Percentiles rank a stretch among this genome's conserved stretches.
Evolutionary conservation across 129 eudicot species (phyloP).

Genomic region (Lactuca saligna): DNA sequence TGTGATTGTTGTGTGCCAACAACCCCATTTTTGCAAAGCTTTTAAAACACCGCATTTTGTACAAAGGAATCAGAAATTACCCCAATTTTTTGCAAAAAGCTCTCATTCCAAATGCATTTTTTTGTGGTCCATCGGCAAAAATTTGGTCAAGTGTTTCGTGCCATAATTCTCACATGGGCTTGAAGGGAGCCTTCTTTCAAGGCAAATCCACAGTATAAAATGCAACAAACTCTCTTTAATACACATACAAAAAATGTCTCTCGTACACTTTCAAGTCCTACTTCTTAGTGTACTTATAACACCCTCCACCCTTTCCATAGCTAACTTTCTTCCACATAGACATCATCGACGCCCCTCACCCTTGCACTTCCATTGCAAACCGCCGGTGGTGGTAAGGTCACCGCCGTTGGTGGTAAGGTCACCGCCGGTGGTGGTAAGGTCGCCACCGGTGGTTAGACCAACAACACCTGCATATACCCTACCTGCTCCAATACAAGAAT

Average conservation of each 20-base stretch:
- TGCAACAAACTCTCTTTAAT: constrained; percentile 24
- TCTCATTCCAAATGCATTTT: constrained; percentile 30
- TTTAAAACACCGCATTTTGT: too few species aligned
- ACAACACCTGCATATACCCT: neutral
- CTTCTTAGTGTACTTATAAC: constrained; percentile 31
- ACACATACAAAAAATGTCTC: constrained; percentile 32
- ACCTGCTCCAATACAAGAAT: neutral
- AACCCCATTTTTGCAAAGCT: too few species aligned
- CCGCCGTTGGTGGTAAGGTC: constrained; percentile 8
- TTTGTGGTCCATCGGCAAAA: constrained; percentile 31
- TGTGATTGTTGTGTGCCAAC: too few species aligned
- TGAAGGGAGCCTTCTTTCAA: constrained; percentile 20
- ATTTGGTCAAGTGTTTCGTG: constrained; percentile 29
- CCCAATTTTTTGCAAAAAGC: neutral
- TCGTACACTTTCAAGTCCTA: constrained; percentile 13
- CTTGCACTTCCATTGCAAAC: constrained; percentile 8
- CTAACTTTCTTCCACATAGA: constrained; percentile 13
- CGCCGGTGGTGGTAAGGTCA: constrained; percentile 5
- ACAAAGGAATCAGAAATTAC: too few species aligned
- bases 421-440: constrained; percentile 8
- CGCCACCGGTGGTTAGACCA: constrained; percentile 10
- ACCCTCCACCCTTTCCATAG: constrained; percentile 30
- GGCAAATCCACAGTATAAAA: constrained; percentile 29
- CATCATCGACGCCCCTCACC: constrained; percentile 4
- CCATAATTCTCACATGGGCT: constrained; percentile 37